Percentiles rank a stretch among this genome's conserved stretches.
phyloP scores from a whole-genome alignment of 371 early-diverging fungal species.

The Apophysomyces trapeziformis region DNA sequence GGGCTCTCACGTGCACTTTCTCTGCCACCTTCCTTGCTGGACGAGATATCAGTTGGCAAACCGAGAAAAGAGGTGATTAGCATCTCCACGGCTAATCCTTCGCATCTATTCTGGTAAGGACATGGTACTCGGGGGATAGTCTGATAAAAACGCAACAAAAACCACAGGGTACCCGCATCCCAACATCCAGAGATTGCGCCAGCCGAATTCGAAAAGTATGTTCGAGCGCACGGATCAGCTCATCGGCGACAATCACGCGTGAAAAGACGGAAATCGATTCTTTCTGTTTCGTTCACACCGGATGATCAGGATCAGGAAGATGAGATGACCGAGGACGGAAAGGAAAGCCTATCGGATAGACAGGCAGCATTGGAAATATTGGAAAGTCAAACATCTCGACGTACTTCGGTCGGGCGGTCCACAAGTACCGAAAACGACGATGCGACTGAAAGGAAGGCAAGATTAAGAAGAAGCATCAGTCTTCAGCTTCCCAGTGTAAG shows the following conservation, averaged over 20 bases:
- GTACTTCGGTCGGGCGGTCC: slow-evolving; percentile 4
- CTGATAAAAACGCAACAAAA: neutral
- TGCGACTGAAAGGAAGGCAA: slow-evolving; percentile 23
- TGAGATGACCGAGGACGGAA: slow-evolving; percentile 22
- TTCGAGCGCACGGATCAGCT: slow-evolving; percentile 39
- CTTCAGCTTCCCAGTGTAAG: slow-evolving; percentile 35
- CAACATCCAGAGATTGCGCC: slow-evolving; percentile 69
- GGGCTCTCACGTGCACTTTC: slow-evolving; percentile 33
- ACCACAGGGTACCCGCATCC: slow-evolving; percentile 59
- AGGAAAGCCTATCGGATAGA: slow-evolving; percentile 14
- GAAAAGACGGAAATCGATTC: slow-evolving; percentile 50
- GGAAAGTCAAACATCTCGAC: slow-evolving; percentile 14
- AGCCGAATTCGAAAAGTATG: slow-evolving; percentile 57
- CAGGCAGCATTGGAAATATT: slow-evolving; percentile 18
- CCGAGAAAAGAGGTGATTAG: slow-evolving; percentile 42
- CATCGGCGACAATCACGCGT: slow-evolving; percentile 32
- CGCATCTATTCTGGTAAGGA: slow-evolving; percentile 56
- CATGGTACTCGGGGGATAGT: neutral
- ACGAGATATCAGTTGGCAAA: slow-evolving; percentile 20
- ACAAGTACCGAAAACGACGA: slow-evolving; percentile 14
- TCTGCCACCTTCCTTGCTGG: slow-evolving; percentile 26
- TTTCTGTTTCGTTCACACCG: slow-evolving; percentile 55
- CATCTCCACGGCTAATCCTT: slow-evolving; percentile 48
- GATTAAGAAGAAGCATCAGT: slow-evolving; percentile 54
- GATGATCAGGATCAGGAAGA: slow-evolving; percentile 39